Percentiles rank a stretch among this genome's conserved stretches.
Evolutionary conservation across 1,284 basidiomycete genomes (phyloP).

Genomic region (Rhodotorula sp.): DNA sequence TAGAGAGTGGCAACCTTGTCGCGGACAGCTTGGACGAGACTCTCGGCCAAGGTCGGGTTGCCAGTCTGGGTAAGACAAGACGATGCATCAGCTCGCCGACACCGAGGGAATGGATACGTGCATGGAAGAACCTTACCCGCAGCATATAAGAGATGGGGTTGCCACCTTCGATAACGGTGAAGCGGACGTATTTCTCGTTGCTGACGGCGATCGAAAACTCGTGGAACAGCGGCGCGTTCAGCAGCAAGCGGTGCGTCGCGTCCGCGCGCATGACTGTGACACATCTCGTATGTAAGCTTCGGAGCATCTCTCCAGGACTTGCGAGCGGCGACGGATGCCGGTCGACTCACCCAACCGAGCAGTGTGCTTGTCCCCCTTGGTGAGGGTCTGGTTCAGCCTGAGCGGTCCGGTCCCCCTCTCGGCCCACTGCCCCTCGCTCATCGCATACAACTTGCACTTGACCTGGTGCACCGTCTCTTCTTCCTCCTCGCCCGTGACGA

Average conservation of each 20-base stretch:
- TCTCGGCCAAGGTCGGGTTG: conserved; percentile 7
- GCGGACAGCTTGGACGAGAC: conserved; percentile 22
- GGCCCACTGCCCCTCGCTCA: conserved; percentile 40
- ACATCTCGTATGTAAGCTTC: background rate
- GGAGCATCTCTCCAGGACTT: too few relatives aligned
- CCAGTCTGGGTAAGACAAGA: background rate
- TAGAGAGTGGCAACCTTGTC: conserved; percentile 23
- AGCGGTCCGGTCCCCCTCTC: conserved; percentile 43
- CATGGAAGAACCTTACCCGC: conserved; percentile 15
- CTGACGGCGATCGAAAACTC: conserved; percentile 41
- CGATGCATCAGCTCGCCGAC: too few relatives aligned
- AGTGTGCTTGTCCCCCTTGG: conserved; percentile 12
- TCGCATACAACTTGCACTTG: conserved; percentile 42
- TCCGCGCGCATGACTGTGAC: conserved; percentile 44
- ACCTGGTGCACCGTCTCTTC: conserved; percentile 40
- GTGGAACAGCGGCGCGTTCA: conserved; percentile 43
- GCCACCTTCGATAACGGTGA: conserved; percentile 39
- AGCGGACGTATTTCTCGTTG: conserved; percentile 44
- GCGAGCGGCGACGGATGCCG: background rate
- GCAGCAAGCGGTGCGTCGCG: conserved; percentile 43
- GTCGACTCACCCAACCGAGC: conserved; percentile 36
- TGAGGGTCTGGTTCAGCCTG: conserved; percentile 36
- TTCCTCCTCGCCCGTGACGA: conserved; percentile 43
- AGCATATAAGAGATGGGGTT: conserved; percentile 42
- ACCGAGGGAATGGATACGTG: too few relatives aligned